Evolutionary conservation across 495 filamentous ascomycete species (phyloP).

Genomic region (Cetradonia linearis): DNA sequence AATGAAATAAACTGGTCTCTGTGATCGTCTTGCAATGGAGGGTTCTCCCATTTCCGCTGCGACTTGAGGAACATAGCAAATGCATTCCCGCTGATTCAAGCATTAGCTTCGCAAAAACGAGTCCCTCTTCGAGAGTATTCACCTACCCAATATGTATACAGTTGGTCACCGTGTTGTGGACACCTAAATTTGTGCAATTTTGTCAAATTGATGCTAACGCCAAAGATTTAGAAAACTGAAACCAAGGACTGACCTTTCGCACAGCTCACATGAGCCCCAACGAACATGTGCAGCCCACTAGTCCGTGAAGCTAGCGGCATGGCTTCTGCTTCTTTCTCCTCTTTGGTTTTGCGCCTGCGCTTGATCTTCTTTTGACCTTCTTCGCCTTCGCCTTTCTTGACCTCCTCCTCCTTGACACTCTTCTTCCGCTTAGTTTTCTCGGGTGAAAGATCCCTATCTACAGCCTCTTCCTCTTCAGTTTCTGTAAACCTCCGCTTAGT

Average conservation of each 20-base stretch:
- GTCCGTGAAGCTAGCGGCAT: slow-evolving; percentile 64
- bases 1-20: slow-evolving; percentile 53
- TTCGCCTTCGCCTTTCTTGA: slow-evolving; percentile 27
- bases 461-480: slow-evolving; percentile 2
- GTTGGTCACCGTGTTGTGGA: slow-evolving; percentile 81
- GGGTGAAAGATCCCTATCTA: not conserved
- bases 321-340: slow-evolving; percentile 35
- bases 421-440: slow-evolving; percentile 3
- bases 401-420: slow-evolving; percentile 24
- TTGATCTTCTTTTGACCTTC: slow-evolving; percentile 16
- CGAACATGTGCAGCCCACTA: slow-evolving; percentile 61
- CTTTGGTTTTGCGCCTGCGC: slow-evolving; percentile 32
- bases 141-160: slow-evolving; percentile 58
- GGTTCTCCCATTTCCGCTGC: slow-evolving; percentile 89
- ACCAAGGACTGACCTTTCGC: slow-evolving; percentile 57
- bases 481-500: slow-evolving; percentile 11
- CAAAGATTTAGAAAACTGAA: slow-evolving; percentile 8
- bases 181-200: slow-evolving; percentile 32
- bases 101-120: not conserved
- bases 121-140: slow-evolving; percentile 8
- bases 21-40: slow-evolving; percentile 58
- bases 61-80: slow-evolving; percentile 94
- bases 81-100: slow-evolving; percentile 57
- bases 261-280: slow-evolving; percentile 84
- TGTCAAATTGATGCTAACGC: no score